phyloP scores from a whole-genome alignment of 179 eudicot genomes.

The Beta lomatogona region DNA sequence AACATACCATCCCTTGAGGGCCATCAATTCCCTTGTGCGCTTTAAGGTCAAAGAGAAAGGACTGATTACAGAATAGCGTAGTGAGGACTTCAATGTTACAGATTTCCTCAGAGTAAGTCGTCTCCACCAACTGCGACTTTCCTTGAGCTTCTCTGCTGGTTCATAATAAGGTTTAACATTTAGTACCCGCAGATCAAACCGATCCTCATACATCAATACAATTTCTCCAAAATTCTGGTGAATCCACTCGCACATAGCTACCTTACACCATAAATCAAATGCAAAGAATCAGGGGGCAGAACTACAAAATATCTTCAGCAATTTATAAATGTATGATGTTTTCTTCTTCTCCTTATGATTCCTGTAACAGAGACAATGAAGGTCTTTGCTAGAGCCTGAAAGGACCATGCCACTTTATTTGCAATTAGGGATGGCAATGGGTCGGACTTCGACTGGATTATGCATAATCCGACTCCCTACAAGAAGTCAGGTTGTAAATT shows the following conservation, averaged over 20 bases:
- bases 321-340: not conserved
- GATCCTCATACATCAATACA: slow-evolving; percentile 90
- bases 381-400: not conserved
- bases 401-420: not conserved
- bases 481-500: no score
- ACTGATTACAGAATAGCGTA: slow-evolving; percentile 43
- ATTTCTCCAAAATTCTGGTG: slow-evolving; percentile 85
- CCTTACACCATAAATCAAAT: slow-evolving; percentile 48
- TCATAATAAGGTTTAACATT: slow-evolving; percentile 48
- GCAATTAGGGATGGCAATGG: no score
- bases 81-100: slow-evolving; percentile 38
- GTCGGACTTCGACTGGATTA: no score
- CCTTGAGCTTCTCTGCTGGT: slow-evolving; percentile 38
- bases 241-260: slow-evolving; percentile 80
- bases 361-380: not conserved
- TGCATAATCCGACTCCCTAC: no score
- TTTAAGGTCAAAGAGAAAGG: slow-evolving; percentile 57
- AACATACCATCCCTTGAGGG: slow-evolving; percentile 85
- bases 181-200: slow-evolving; percentile 72
- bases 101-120: slow-evolving; percentile 49
- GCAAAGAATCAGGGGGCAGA: slow-evolving; percentile 26
- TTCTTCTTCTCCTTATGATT: not conserved
- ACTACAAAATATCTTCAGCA: slow-evolving; percentile 7
- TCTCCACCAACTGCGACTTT: slow-evolving; percentile 72
- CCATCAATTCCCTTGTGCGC: slow-evolving; percentile 87